Base-by-base conservation (phyloP, 2,329 filamentous ascomycete species). In the Paraconiothyrium brasiliense region DNA sequence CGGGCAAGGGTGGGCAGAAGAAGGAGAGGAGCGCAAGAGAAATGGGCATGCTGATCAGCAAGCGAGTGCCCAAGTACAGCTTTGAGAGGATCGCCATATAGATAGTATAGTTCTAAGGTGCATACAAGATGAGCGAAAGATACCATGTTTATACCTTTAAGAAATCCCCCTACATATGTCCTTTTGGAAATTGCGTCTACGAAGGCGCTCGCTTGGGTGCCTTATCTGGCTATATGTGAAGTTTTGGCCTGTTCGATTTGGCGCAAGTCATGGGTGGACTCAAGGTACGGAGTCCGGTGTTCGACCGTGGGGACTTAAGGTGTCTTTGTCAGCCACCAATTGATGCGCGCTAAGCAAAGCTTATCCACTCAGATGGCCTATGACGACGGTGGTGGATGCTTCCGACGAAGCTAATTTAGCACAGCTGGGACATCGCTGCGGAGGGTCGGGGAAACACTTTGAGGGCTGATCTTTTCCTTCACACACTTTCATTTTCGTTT, bases 11-110 rank as follows among this genome's bases (percentile, higher is more conserved):
- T 59, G 92, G 92, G 20, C 90, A 93, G 81, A 82, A 92, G 44
- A 84, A 89, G 64, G 82, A 86, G 76, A 87, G 92, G 68, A 93
- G 85, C 69, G 84, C 82, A 69, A 84, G 93, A 77, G 91, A 97
- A 80, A 89, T 90, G 61, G 92, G 91, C 20, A 88, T 91, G 78
- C 80, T 96, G 76, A 87, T 91, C 73, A 92, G 91, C 74, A 91
- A 92, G 80, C 90, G 89, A 75, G 90, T 94, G 64, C 91, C 91
- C 59, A 88, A 90, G 67, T 97, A 97, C 81, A 92, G 91, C 50
- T 85, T 94, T 67, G 93, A 97, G 81, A 87, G 88, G 79, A 89
- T 97, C 60, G 68, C 71, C 16, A 64, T 76, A 54, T 76, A 67
- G 54, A 55, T 64, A 35, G 22, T 30, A 46, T n/a, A 43, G 16